Evolutionary conservation across 495 filamentous ascomycete species (phyloP), one percentile per base, ranked within the genome.

Genomic region (Penicillium tannophilum): DNA sequence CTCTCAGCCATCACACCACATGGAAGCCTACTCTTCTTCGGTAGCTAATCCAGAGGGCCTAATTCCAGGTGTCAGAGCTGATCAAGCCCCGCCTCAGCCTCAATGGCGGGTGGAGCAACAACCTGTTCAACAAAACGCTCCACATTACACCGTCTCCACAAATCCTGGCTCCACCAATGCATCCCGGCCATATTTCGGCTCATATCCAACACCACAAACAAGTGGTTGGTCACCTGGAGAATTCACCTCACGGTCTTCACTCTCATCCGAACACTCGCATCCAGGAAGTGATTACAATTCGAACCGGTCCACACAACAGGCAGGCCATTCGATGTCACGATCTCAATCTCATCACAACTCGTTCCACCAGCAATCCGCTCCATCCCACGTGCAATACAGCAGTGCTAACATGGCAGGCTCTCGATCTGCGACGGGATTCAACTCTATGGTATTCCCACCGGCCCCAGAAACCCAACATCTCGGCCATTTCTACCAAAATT

Each of bases 21-120:
- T 33, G 1, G 14, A 45, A 5, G 24, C 45, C 14, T 53, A 57
- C 43, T 3, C n/a, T 36, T 16, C 45, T 8, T 54, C 61, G 2
- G 17, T 24, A 20, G n/a, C 20, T 26, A 28, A 36, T 1, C 28
- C 24, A 5, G 47, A 33, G 9, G 28, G 19, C 9, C 53, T 57
- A 12, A 6, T 33, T 69, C 80, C 89, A 52, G 87, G 91, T 49
- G 86, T 87, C 59, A 84, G 75, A 81, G 86, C 68, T 80, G 82
- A 63, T 52, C 70, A 79, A 77, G 63, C 67, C 62, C 70, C 72
- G 61, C 62, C 71, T 60, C 58, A 75, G 33, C 77, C 72, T 53
- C 54, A 61, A 39, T 69, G 66, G 66, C 64, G 60, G 46, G 1
- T 42, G 1, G 51, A 49, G 11, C 45, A 49, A 19, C 59, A 58